Conservation (phyloP, 352 stramenopile species). For the Phytophthora tentaculata region DNA sequence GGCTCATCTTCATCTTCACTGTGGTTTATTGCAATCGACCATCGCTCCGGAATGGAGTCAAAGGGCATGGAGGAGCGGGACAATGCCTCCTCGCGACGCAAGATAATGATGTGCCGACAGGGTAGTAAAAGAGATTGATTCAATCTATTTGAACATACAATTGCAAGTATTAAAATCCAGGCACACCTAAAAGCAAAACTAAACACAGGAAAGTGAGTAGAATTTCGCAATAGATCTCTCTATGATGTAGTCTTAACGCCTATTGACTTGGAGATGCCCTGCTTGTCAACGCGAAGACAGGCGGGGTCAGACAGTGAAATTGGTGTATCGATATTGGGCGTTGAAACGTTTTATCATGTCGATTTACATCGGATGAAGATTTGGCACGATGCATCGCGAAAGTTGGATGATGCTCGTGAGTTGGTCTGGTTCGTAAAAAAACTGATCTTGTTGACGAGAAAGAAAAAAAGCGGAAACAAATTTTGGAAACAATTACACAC, state of each 20-base stretch:
- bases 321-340: too few species aligned
- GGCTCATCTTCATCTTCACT: background rate
- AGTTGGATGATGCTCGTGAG: too few species aligned
- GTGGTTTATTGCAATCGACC: background rate
- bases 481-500: too few species aligned
- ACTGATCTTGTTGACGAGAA: too few species aligned
- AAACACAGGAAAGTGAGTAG: too few species aligned
- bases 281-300: conserved; percentile 4
- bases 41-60: background rate
- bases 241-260: background rate
- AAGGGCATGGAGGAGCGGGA: background rate
- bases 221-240: background rate
- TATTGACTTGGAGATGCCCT: background rate
- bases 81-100: background rate
- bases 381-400: too few species aligned
- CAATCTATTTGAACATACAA: background rate
- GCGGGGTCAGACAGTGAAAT: too few species aligned
- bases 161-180: background rate
- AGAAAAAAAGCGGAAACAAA: too few species aligned
- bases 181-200: background rate
- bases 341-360: too few species aligned
- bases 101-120: background rate
- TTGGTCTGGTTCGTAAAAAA: too few species aligned
- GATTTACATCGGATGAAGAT: too few species aligned
- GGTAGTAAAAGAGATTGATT: background rate